Conservation (phyloP, 441 rosid genomes). For the Macaranga tanarius region DNA sequence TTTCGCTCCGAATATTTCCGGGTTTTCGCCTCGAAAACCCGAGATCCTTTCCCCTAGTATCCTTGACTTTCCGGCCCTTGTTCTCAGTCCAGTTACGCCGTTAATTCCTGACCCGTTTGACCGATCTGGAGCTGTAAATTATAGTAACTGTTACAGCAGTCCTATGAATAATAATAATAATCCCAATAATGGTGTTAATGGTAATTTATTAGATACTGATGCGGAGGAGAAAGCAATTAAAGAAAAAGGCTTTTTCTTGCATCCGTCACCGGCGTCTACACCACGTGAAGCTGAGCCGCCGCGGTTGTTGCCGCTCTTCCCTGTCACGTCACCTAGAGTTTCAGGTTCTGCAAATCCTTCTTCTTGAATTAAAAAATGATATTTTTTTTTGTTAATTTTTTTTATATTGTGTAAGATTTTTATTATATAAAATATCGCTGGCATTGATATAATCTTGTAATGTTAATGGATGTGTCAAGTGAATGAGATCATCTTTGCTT, state of each 20-base stretch:
- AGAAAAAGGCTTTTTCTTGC: constrained; percentile 81
- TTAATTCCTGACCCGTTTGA: constrained; percentile 78
- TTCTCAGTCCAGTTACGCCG: constrained; percentile 87
- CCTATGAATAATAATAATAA: constrained; percentile 18
- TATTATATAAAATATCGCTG: constrained; percentile 32
- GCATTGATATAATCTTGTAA: constrained; percentile 40
- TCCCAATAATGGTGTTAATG: neutral
- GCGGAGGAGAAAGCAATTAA: constrained; percentile 81
- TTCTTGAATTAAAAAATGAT: constrained; percentile 20
- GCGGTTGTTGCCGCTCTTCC: constrained; percentile 80
- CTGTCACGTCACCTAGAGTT: constrained; percentile 78
- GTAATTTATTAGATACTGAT: constrained; percentile 27
- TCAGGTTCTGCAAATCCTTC: constrained; percentile 60
- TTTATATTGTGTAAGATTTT: constrained; percentile 34
- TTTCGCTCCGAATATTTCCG: constrained; percentile 38
- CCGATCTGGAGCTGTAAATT: constrained; percentile 50
- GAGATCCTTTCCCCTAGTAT: constrained; percentile 87
- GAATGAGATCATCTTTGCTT: constrained; percentile 35
- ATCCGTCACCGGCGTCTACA: constrained; percentile 75
- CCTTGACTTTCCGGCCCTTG: constrained; percentile 80
- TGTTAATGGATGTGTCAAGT: constrained; percentile 40
- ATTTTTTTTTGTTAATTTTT: neutral
- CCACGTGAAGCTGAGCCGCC: constrained; percentile 81
- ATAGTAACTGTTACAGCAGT: constrained; percentile 20
- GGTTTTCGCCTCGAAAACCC: constrained; percentile 63